These are phyloP conservation scores for Lichtheimia corymbifera DNA, from an alignment of 371 early-diverging fungal species.

Conservation along the genomic window DNA sequence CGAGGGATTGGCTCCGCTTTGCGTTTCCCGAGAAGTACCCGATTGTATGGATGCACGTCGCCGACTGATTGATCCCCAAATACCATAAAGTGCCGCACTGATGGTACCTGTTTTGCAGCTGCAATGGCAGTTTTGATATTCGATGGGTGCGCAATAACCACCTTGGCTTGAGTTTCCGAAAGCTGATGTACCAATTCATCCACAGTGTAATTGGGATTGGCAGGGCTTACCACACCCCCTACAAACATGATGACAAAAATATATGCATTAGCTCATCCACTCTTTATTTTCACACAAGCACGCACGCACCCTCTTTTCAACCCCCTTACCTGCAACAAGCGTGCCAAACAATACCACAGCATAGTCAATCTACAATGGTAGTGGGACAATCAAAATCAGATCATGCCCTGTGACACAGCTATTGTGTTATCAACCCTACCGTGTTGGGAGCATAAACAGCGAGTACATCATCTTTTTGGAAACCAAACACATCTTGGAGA, in stretches of 20 bases:
- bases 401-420: not conserved
- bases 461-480: conserved; percentile 15
- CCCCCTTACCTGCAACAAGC: conserved; percentile 30
- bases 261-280: not conserved
- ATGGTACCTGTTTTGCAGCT: conserved; percentile 60
- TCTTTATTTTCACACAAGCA: not conserved
- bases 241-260: not conserved
- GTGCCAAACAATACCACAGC: conserved; percentile 32
- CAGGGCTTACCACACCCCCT: conserved; percentile 72
- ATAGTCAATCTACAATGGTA: conserved; percentile 10
- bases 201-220: conserved; percentile 76
- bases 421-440: conserved; percentile 30
- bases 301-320: too few species aligned
- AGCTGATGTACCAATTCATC: conserved; percentile 78
- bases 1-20: conserved; percentile 18
- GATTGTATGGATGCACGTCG: conserved; percentile 38
- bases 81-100: conserved; percentile 51
- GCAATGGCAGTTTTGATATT: conserved; percentile 53
- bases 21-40: conserved; percentile 13
- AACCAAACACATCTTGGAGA: conserved; percentile 3
- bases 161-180: conserved; percentile 64
- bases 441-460: conserved; percentile 15
- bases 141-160: conserved; percentile 52
- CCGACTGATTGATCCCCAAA: conserved; percentile 52
- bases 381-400: not conserved